Evolutionary conservation across 2,329 filamentous ascomycete species (phyloP).

Genomic region (Magnaporthiopsis poae): DNA sequence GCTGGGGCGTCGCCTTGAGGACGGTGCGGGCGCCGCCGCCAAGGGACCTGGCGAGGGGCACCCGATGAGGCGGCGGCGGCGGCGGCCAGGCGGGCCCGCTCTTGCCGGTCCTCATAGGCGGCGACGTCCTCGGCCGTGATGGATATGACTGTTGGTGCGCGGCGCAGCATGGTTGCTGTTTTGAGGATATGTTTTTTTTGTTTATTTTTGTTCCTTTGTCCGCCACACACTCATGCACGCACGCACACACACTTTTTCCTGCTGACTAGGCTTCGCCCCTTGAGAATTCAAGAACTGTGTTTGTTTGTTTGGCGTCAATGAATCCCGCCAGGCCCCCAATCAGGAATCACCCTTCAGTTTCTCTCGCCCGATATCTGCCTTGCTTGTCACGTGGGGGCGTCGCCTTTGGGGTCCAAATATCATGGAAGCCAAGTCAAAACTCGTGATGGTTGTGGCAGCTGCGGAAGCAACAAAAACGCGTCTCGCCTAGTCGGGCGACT

Average conservation of each 20-base stretch:
- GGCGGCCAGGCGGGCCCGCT: slow-evolving; percentile 3
- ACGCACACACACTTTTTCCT: background rate
- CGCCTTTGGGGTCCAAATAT: background rate
- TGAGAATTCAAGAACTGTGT: background rate
- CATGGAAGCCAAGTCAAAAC: background rate
- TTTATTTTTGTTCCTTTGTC: background rate
- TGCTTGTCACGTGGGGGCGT: background rate
- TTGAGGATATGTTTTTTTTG: background rate
- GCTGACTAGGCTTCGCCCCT: background rate
- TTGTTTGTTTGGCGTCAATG: background rate
- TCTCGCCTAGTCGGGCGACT: no score
- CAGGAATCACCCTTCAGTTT: background rate
- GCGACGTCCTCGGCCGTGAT: slow-evolving; percentile 63
- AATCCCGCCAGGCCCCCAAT: background rate
- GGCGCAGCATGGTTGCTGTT: slow-evolving; percentile 23
- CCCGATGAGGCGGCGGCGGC: slow-evolving; percentile 1
- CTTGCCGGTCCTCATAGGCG: slow-evolving; percentile 52
- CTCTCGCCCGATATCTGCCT: background rate
- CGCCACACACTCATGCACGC: background rate
- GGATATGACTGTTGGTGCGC: slow-evolving; percentile 56
- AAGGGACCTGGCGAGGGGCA: background rate
- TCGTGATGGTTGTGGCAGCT: background rate
- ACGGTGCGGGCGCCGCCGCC: background rate
- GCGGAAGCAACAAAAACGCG: background rate
- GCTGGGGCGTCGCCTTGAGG: slow-evolving; percentile 1